phyloP scores from a whole-genome alignment of 257 asterid species.

The Solanum sparsipilum region DNA sequence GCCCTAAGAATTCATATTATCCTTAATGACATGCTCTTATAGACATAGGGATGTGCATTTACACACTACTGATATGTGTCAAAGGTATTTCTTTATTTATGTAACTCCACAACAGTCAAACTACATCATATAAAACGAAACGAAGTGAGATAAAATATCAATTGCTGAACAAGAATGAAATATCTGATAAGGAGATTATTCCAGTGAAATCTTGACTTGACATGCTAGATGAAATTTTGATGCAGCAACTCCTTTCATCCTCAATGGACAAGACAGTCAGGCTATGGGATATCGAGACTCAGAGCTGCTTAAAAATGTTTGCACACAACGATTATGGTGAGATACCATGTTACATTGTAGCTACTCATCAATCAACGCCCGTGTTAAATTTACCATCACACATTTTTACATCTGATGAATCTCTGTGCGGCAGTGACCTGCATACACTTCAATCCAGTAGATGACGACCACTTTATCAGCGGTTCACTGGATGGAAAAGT shows the following conservation, averaged over 20 bases:
- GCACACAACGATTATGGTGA: slow-evolving; percentile 88
- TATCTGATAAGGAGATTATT: neutral
- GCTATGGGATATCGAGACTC: slow-evolving; percentile 63
- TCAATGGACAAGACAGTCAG: slow-evolving; percentile 87
- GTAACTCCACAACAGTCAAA: neutral
- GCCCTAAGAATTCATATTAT: neutral
- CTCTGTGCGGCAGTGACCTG: slow-evolving; percentile 51
- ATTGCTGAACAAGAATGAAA: neutral
- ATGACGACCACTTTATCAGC: slow-evolving; percentile 55
- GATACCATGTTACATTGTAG: slow-evolving; percentile 13
- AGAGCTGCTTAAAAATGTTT: slow-evolving; percentile 65
- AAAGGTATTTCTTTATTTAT: neutral
- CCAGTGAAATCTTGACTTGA: neutral
- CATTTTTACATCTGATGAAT: slow-evolving; percentile 10
- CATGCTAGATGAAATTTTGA: neutral
- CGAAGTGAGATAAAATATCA: neutral
- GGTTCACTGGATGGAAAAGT: slow-evolving; percentile 80
- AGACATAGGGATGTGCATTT: neutral
- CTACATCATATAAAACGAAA: neutral
- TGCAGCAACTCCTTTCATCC: slow-evolving; percentile 77
- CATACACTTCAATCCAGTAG: slow-evolving; percentile 72
- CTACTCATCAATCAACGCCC: neutral
- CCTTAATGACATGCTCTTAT: neutral
- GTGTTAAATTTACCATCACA: slow-evolving; percentile 1
- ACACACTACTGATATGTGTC: neutral